Evolutionary conservation across 1,284 basidiomycete genomes (phyloP).

Genomic region (Grifola frondosa): DNA sequence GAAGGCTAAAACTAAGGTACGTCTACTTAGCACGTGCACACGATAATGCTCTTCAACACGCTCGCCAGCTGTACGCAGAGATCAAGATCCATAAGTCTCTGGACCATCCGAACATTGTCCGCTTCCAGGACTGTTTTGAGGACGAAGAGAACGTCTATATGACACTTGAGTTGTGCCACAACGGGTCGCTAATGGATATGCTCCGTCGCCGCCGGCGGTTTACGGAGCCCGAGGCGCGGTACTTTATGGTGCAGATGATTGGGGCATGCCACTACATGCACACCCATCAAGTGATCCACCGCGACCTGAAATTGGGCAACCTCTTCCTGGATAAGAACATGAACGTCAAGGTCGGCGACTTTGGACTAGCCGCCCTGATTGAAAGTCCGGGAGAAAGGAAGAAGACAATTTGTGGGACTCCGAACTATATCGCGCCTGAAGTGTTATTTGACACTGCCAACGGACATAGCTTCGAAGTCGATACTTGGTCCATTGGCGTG

Average conservation of each 20-base stretch:
- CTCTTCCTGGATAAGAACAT: constrained; percentile 90
- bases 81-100: constrained; percentile 97
- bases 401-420: constrained; percentile 98
- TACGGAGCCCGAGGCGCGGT: constrained; percentile 90
- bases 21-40: neutral
- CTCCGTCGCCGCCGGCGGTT: constrained; percentile 86
- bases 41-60: neutral
- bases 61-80: constrained; percentile 85
- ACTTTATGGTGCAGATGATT: constrained; percentile 92
- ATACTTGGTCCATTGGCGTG: constrained; percentile 97
- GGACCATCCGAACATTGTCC: constrained; percentile 90
- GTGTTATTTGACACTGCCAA: constrained; percentile 95
- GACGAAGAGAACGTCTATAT: constrained; percentile 97
- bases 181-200: constrained; percentile 90
- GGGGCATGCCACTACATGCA: constrained; percentile 98
- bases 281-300: constrained; percentile 91
- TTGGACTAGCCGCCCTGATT: constrained; percentile 94
- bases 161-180: constrained; percentile 90
- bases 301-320: constrained; percentile 95
- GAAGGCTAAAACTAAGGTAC: constrained; percentile 90
- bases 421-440: constrained; percentile 98
- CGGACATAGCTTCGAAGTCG: constrained; percentile 97
- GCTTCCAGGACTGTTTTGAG: constrained; percentile 94
- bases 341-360: constrained; percentile 97
- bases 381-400: constrained; percentile 96